Conservation (phyloP, 805 yeast species). For the Yarrowia phangngaensis region DNA sequence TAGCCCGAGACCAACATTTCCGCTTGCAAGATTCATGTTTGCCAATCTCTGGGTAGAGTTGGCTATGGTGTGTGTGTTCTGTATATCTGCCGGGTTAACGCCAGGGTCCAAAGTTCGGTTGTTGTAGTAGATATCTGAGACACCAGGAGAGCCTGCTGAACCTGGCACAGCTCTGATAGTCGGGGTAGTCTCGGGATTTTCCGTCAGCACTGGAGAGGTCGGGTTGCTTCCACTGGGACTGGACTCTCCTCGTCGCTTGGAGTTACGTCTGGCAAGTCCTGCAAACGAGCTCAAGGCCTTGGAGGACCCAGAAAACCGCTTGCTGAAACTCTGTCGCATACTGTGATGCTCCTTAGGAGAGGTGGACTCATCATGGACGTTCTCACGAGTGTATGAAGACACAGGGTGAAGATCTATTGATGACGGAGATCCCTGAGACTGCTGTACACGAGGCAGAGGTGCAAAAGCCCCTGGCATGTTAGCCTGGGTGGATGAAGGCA, state of each 20-base stretch:
- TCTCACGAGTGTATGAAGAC: conserved; percentile 13
- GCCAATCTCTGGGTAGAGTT: too few relatives aligned
- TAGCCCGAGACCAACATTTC: too few relatives aligned
- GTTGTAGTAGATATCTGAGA: too few relatives aligned
- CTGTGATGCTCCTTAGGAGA: conserved; percentile 23
- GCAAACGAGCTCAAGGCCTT: conserved; percentile 22
- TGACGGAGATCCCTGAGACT: conserved; percentile 9
- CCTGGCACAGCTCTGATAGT: too few relatives aligned
- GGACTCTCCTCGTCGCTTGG: conserved; percentile 25
- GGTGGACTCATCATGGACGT: conserved; percentile 10
- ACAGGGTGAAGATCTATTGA: conserved; percentile 17
- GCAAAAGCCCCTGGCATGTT: conserved; percentile 25
- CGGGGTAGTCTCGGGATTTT: too few relatives aligned
- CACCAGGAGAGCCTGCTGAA: too few relatives aligned
- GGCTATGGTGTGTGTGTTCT: too few relatives aligned
- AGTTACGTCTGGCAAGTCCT: conserved; percentile 13
- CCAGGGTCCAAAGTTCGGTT: conserved; percentile 12
- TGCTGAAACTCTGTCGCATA: conserved; percentile 21
- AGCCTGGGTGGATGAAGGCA: conserved; percentile 1
- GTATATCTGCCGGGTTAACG: too few relatives aligned
- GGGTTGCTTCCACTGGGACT: conserved; percentile 3
- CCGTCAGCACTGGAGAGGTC: conserved; percentile 10
- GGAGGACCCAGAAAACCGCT: conserved; percentile 21
- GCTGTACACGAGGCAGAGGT: conserved; percentile 3
- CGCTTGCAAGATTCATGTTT: too few relatives aligned